Conservation (phyloP, 352 stramenopile genomes). For the Globisporangium paddicum region DNA sequence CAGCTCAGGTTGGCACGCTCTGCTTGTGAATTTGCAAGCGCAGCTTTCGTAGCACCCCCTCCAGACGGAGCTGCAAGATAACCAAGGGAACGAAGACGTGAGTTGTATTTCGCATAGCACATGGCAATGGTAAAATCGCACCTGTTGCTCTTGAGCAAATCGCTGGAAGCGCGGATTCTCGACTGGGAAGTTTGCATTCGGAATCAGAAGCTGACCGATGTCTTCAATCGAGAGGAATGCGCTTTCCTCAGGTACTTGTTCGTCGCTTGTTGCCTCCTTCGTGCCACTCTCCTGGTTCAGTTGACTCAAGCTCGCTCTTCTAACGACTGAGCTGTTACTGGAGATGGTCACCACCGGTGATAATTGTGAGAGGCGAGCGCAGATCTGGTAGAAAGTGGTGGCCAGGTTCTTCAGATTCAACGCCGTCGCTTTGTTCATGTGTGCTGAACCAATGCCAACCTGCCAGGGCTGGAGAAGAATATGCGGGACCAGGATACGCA, state of each 20-base stretch:
- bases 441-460: conserved; percentile 27
- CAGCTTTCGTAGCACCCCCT: conserved; percentile 4
- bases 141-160: conserved; percentile 26
- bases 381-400: conserved; percentile 51
- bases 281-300: neutral
- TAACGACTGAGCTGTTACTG: neutral
- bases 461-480: conserved; percentile 50
- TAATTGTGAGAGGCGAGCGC: conserved; percentile 32
- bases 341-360: conserved; percentile 17
- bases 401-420: conserved; percentile 44
- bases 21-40: conserved; percentile 2
- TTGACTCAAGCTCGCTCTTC: neutral
- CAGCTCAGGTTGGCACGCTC: neutral
- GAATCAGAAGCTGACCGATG: conserved; percentile 22
- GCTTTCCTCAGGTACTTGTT: neutral
- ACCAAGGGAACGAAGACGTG: neutral
- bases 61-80: conserved; percentile 9
- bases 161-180: conserved; percentile 19
- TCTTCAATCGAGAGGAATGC: conserved; percentile 26
- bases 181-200: conserved; percentile 25
- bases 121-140: neutral
- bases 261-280: neutral
- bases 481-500: conserved; percentile 55
- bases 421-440: conserved; percentile 18
- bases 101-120: neutral